These are phyloP conservation scores for Nymphaea thermarum DNA, from an alignment of 164 flowering plant genomes.

Conservation along the genomic window DNA sequence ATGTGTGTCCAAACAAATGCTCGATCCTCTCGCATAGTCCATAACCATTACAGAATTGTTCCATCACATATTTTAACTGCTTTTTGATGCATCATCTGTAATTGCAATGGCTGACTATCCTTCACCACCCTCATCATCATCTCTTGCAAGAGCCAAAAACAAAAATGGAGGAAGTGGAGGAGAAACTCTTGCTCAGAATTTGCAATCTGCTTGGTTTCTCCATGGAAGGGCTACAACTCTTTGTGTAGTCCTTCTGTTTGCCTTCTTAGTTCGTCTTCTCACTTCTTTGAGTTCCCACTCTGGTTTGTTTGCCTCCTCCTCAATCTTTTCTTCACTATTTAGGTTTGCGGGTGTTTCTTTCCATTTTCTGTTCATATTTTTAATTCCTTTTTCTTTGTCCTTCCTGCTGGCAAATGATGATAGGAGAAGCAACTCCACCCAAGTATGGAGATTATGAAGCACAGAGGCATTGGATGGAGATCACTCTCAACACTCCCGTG, in stretches of 20 bases:
- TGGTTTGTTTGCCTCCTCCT: conserved; percentile 9
- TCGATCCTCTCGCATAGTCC: too few species aligned
- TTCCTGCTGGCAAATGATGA: not conserved
- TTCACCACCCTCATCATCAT: too few species aligned
- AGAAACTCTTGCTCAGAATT: not conserved
- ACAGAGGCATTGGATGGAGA: conserved; percentile 99
- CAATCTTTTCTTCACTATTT: not conserved
- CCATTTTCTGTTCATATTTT: not conserved
- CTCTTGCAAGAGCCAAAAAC: not conserved
- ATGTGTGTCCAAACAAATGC: too few species aligned
- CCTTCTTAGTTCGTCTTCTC: conserved; percentile 40
- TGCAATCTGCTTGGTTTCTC: not conserved
- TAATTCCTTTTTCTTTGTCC: not conserved
- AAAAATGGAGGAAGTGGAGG: not conserved
- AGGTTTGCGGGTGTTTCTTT: not conserved
- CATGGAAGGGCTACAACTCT: not conserved
- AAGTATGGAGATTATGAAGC: conserved; percentile 92
- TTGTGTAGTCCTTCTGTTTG: conserved; percentile 24
- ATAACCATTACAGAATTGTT: too few species aligned
- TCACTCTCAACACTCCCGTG: conserved; percentile 55
- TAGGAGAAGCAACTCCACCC: conserved; percentile 63
- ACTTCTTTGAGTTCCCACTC: conserved; percentile 78
- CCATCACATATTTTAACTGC: too few species aligned
- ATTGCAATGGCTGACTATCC: too few species aligned
- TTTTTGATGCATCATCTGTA: too few species aligned